Percentiles rank a stretch among this genome's conserved stretches.
Conservation (phyloP, 176 grass and related monocot species). For the Oryza nivara region DNA sequence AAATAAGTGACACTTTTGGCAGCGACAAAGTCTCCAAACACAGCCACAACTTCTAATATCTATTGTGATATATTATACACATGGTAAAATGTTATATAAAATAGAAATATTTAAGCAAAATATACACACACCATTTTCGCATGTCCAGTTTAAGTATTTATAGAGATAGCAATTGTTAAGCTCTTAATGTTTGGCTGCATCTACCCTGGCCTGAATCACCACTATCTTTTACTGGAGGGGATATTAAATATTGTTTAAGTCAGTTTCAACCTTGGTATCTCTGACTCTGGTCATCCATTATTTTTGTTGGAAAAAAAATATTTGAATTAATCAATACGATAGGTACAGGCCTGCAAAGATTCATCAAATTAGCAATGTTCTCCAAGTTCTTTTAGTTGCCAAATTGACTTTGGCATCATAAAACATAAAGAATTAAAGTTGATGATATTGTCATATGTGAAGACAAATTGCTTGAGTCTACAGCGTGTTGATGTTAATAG, state of each 20-base stretch:
- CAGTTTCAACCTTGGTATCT: conserved; percentile 30
- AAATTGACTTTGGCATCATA: conserved; percentile 30
- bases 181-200: background rate
- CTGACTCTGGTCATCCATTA: conserved; percentile 4
- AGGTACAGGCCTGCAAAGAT: conserved; percentile 24
- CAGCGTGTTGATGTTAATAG: conserved; percentile 19
- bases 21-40: background rate
- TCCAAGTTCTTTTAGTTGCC: conserved; percentile 18
- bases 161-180: background rate
- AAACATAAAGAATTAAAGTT: background rate
- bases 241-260: conserved; percentile 24
- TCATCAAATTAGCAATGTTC: background rate
- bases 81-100: background rate
- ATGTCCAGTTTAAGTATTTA: background rate
- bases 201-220: background rate
- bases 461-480: conserved; percentile 13
- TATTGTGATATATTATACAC: background rate
- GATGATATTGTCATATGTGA: conserved; percentile 23
- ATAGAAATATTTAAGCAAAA: background rate
- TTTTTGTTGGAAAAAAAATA: conserved; percentile 10
- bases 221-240: background rate
- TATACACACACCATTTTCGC: background rate
- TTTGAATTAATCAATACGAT: conserved; percentile 14
- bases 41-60: background rate
- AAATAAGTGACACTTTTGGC: background rate